Evolutionary conservation across 306 rosid genomes (phyloP).

Genomic region (Casuarina glauca): DNA sequence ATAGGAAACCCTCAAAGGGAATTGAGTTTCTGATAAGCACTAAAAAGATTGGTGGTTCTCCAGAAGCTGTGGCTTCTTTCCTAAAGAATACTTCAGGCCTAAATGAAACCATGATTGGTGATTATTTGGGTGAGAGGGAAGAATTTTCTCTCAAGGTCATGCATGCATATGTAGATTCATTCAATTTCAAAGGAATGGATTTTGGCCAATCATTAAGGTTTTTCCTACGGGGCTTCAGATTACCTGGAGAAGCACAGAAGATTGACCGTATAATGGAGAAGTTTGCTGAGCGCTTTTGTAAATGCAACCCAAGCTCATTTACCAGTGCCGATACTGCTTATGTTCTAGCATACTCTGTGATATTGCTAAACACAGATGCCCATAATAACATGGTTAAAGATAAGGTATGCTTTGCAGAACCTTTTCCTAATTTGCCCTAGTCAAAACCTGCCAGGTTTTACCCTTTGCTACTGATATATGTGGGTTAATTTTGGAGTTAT

Average conservation of each 20-base stretch:
- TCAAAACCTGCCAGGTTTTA: constrained; percentile 11
- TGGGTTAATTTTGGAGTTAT: not conserved
- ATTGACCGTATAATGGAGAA: constrained; percentile 99
- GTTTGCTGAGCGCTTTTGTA: constrained; percentile 99
- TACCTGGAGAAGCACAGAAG: constrained; percentile 99
- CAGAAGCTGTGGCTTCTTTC: constrained; percentile 88
- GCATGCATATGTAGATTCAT: constrained; percentile 99
- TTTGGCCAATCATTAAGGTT: constrained; percentile 95
- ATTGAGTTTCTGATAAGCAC: constrained; percentile 79
- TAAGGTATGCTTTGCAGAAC: constrained; percentile 62
- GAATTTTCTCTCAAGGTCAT: constrained; percentile 93
- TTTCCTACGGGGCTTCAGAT: constrained; percentile 93
- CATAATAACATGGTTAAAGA: constrained; percentile 97
- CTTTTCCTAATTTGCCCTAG: constrained; percentile 23
- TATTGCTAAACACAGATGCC: constrained; percentile 98
- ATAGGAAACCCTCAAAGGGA: constrained; percentile 94
- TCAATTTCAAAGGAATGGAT: constrained; percentile 81
- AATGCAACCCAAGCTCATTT: constrained; percentile 91
- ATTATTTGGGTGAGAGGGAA: constrained; percentile 96
- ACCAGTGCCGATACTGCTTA: constrained; percentile 99
- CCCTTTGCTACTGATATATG: constrained; percentile 3
- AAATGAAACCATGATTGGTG: constrained; percentile 87
- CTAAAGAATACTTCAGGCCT: constrained; percentile 79
- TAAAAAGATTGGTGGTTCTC: constrained; percentile 77
- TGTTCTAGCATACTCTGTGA: constrained; percentile 97